Percentiles rank a stretch among this genome's conserved stretches.
phyloP scores from a whole-genome alignment of 371 early-diverging fungal genomes.

The Choanephora cucurbitarum region DNA sequence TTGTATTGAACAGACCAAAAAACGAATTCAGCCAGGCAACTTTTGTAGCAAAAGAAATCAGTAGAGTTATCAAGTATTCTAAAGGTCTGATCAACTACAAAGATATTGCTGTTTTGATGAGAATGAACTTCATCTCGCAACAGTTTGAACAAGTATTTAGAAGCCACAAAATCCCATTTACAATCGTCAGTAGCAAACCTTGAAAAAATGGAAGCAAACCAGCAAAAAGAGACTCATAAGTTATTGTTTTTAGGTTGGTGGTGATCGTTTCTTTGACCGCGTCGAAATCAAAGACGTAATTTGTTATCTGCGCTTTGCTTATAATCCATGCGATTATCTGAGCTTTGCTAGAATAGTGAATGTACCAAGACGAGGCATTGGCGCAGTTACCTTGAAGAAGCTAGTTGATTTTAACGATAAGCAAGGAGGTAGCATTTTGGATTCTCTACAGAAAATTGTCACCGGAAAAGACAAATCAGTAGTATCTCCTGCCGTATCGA shows the following conservation, averaged over 20 bases:
- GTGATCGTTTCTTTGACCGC: conserved; percentile 44
- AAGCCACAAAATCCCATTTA: conserved; percentile 44
- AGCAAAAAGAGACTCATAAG: too few species aligned
- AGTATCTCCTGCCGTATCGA: neutral
- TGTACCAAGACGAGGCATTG: conserved; percentile 51
- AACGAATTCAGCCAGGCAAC: conserved; percentile 36
- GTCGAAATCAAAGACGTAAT: conserved; percentile 49
- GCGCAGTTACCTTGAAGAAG: conserved; percentile 34
- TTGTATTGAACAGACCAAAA: conserved; percentile 25
- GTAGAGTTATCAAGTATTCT: conserved; percentile 36
- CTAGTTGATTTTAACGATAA: conserved; percentile 16
- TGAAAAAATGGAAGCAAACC: neutral
- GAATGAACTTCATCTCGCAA: conserved; percentile 47
- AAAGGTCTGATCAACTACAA: conserved; percentile 37
- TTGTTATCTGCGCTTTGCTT: conserved; percentile 47
- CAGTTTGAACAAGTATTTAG: conserved; percentile 51
- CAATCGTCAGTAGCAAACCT: conserved; percentile 34
- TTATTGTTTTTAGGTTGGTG: conserved; percentile 33
- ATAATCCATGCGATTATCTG: conserved; percentile 45
- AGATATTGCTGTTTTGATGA: conserved; percentile 61
- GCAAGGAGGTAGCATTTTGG: neutral
- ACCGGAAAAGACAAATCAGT: neutral
- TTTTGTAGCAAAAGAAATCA: conserved; percentile 47
- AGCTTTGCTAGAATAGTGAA: conserved; percentile 50
- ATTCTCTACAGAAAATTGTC: neutral